Evolutionary conservation across 441 rosid species (phyloP), one percentile per base, ranked within the genome.

Genomic region (Pelargonium fulgidum): DNA sequence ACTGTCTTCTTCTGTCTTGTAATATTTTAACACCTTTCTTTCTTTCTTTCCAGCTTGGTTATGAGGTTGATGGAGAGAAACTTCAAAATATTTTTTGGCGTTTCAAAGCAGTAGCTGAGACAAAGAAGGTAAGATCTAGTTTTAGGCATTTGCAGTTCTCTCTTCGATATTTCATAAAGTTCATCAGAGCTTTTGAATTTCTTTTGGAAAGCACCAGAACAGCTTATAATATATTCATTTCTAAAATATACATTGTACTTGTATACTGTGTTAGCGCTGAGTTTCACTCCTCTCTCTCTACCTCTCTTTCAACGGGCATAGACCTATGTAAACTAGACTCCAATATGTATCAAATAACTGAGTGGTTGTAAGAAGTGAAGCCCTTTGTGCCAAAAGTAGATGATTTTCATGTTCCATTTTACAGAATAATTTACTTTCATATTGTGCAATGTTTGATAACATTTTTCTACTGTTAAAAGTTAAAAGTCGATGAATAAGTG

Each of bases 51-150:
- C 84, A 92, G 99, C 94, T 92, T 73, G 97, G 98, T 68, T 92
- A 86, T 71, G 91, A 85, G 76, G 73, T 94, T 72, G 85, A 83
- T 72, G 89, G 87, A 74, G 91, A 83, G 65, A 91, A 89, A 75
- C 86, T 94, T 72, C 85, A 78, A 67, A 85, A 68, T 72, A 80
- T 90, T 68, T 90, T 94, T 82, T 89, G 96, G 97, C 83, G 75
- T 63, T 90, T 92, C 81, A 94, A 94, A 82, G 76, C 85, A 14
- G 92, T 92, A 59, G 98, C 97, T 29, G 97, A 94, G 81, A 84
- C 75, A 62, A 91, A 92, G 80, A 94, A 92, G 98, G 96, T 94
- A 45, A 14, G 62, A 33, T 14, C 7, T 29, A 19, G 16, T 26
- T 54, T 12, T 5, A 17, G 17, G 56, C 26, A 16, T 1, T 14